Conservation (phyloP, 495 filamentous ascomycete species). For the Lineolata rhizophorae region DNA sequence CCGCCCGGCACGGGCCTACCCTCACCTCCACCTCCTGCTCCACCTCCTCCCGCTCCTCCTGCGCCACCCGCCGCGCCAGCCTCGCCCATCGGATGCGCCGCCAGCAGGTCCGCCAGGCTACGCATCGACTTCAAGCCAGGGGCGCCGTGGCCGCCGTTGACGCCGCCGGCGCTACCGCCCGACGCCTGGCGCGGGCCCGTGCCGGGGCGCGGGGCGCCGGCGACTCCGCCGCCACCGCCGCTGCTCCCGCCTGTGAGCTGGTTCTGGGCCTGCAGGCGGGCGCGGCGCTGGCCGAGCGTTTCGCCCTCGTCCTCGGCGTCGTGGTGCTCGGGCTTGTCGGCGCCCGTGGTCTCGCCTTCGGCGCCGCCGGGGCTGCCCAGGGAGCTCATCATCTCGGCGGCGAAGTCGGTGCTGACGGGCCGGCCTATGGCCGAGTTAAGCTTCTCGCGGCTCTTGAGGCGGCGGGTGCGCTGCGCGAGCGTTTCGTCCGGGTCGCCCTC, state of each 20-base stretch:
- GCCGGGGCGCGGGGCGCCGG: not conserved
- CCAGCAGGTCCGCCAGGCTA: slow-evolving; percentile 51
- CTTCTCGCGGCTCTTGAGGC: slow-evolving; percentile 20
- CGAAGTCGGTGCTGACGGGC: slow-evolving; percentile 52
- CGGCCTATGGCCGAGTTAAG: slow-evolving; percentile 21
- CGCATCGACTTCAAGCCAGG: slow-evolving; percentile 6
- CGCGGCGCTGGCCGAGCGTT: slow-evolving; percentile 69
- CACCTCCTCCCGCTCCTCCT: slow-evolving; percentile 6
- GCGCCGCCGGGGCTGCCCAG: slow-evolving; percentile 24
- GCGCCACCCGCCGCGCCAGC: slow-evolving; percentile 15
- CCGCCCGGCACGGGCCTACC: too few relatives aligned
- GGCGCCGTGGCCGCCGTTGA: not conserved
- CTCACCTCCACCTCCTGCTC: too few relatives aligned
- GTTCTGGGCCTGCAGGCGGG: slow-evolving; percentile 53
- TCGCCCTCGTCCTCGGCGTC: slow-evolving; percentile 22
- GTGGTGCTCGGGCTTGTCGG: slow-evolving; percentile 14
- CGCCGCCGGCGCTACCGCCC: not conserved
- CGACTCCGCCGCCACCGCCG: not conserved
- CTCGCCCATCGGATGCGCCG: slow-evolving; percentile 27
- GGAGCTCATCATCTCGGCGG: slow-evolving; percentile 55
- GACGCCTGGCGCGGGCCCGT: slow-evolving; percentile 13
- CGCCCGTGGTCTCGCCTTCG: slow-evolving; percentile 12
- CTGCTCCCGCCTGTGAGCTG: slow-evolving; percentile 27
- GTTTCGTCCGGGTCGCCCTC: slow-evolving; percentile 66
- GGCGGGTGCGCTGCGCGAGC: slow-evolving; percentile 44